phyloP scores from a whole-genome alignment of 2,329 filamentous ascomycete species.

The Myriosclerotinia scirpicola region DNA sequence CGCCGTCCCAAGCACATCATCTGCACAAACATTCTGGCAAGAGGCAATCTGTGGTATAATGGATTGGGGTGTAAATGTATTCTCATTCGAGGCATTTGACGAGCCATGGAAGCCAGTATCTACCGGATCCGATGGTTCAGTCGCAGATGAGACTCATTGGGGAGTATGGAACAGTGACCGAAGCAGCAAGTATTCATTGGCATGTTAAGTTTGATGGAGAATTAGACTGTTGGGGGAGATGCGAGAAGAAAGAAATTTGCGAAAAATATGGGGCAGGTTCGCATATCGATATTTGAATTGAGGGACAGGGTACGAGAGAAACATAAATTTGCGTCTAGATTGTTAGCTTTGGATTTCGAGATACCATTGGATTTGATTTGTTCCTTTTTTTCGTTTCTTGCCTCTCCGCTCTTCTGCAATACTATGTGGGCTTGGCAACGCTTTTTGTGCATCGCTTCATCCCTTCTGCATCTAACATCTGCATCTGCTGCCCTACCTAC shows the following conservation, averaged over 20 bases:
- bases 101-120: conserved; percentile 69
- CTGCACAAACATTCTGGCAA: conserved; percentile 61
- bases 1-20: conserved; percentile 58
- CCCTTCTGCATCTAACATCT: not conserved
- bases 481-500: conserved; percentile 3
- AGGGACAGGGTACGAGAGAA: not conserved
- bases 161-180: conserved; percentile 63
- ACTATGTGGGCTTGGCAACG: conserved; percentile 5
- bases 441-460: not conserved
- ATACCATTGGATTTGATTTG: conserved; percentile 1
- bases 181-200: conserved; percentile 51
- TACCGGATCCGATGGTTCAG: conserved; percentile 61
- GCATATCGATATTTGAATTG: not conserved
- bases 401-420: not conserved
- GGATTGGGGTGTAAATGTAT: conserved; percentile 65
- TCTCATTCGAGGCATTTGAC: conserved; percentile 74
- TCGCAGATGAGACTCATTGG: conserved; percentile 66
- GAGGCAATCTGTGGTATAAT: conserved; percentile 63
- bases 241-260: not conserved
- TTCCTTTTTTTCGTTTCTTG: not conserved
- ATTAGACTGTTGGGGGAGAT: not conserved
- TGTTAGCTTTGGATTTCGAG: conserved; percentile 18
- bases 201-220: conserved; percentile 24
- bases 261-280: not conserved
- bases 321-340: not conserved